A percentile compares a stretch with the other conserved stretches of the same genome.
Conservation (phyloP, 768 basidiomycete species). For the Podaxis sp. region DNA sequence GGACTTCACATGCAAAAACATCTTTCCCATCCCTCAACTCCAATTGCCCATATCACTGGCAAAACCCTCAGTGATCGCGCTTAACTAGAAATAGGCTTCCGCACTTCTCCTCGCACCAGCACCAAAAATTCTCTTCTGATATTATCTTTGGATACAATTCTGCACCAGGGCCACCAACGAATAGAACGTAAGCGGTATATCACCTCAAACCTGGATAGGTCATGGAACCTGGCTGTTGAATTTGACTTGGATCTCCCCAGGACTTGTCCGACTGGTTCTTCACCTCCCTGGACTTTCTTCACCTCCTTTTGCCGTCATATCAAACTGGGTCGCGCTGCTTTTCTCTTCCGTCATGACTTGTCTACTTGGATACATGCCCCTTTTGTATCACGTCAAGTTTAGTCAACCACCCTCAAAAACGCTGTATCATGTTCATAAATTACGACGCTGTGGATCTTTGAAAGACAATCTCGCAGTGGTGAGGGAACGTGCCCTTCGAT, state of each 20-base stretch:
- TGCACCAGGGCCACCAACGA: background rate
- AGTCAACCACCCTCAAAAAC: background rate
- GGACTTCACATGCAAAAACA: background rate
- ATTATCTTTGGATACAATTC: background rate
- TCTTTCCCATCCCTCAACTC: background rate
- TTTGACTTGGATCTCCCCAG: background rate
- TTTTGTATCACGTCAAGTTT: background rate
- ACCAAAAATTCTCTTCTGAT: background rate
- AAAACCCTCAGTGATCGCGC: background rate
- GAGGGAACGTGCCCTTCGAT: background rate
- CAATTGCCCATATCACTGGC: too few relatives aligned
- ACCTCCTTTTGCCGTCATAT: background rate
- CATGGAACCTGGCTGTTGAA: background rate
- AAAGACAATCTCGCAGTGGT: slow-evolving; percentile 1
- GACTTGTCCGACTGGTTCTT: slow-evolving; percentile 1
- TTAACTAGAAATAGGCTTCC: background rate
- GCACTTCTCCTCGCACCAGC: background rate
- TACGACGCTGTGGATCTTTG: background rate
- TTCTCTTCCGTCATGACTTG: background rate
- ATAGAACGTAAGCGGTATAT: background rate
- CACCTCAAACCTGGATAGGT: background rate
- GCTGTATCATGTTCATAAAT: background rate
- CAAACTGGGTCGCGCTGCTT: background rate
- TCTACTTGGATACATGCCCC: background rate
- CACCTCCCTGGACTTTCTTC: background rate